phyloP scores from a whole-genome alignment of 257 asterid species.

The Nyctanthes arbortristis region DNA sequence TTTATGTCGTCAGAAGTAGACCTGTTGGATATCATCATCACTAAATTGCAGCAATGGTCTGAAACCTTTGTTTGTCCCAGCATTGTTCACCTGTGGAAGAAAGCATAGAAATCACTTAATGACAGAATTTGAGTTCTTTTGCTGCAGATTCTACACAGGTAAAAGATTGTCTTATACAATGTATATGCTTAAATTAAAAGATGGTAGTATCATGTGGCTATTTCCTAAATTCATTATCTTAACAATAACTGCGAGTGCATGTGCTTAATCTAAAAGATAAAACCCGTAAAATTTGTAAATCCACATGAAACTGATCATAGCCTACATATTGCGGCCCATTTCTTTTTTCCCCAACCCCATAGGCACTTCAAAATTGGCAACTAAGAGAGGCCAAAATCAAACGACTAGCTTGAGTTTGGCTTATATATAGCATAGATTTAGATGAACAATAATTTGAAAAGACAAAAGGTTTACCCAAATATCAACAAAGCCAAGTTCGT shows the following conservation, averaged over 20 bases:
- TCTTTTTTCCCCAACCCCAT: neutral
- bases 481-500: conserved; percentile 75
- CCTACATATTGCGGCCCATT: neutral
- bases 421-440: neutral
- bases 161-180: conserved; percentile 5
- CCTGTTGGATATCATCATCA: conserved; percentile 87
- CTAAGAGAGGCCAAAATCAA: conserved; percentile 2
- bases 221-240: too few relatives aligned
- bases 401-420: too few relatives aligned
- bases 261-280: too few relatives aligned
- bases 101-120: conserved; percentile 11
- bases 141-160: neutral
- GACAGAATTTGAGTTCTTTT: neutral
- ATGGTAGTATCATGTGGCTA: too few relatives aligned
- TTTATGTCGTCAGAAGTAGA: conserved; percentile 30
- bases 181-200: neutral
- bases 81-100: conserved; percentile 76
- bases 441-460: neutral
- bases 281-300: neutral
- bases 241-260: too few relatives aligned
- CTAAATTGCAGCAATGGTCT: conserved; percentile 87
- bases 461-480: conserved; percentile 68
- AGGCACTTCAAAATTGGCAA: neutral
- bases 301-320: neutral
- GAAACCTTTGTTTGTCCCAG: conserved; percentile 98